Evolutionary conservation across 169 alveolate species (phyloP).

Genomic region (Eimeria brunetti): DNA sequence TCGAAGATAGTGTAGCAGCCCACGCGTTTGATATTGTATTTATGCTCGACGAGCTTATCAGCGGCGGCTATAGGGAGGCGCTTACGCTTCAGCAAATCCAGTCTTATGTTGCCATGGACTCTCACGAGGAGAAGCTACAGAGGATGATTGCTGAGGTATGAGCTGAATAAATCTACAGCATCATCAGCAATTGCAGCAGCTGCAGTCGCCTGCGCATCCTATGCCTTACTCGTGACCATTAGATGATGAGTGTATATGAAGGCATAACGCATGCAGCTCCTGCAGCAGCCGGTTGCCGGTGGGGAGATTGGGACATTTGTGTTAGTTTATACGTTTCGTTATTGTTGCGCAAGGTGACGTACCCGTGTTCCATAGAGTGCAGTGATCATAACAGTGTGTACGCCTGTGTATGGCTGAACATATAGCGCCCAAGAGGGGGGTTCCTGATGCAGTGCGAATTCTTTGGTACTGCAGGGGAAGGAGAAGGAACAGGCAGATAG

Average conservation of each 20-base stretch:
- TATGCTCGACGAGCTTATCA: slow-evolving; percentile 92
- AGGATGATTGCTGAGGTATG: slow-evolving; percentile 69
- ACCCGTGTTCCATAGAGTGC: not conserved
- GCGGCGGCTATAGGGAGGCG: slow-evolving; percentile 91
- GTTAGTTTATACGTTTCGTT: not conserved
- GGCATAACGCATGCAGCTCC: not conserved
- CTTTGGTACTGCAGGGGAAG: slow-evolving; percentile 58
- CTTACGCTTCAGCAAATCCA: slow-evolving; percentile 92
- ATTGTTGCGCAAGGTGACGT: not conserved
- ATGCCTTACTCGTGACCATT: not conserved
- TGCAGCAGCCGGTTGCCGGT: not conserved
- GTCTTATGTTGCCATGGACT: slow-evolving; percentile 94
- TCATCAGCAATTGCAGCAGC: not conserved
- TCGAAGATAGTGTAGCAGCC: slow-evolving; percentile 88
- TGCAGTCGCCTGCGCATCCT: not conserved
- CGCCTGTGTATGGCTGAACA: not conserved
- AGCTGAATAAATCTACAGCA: not conserved
- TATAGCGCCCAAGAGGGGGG: not conserved
- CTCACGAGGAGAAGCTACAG: slow-evolving; percentile 91
- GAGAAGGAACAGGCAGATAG: slow-evolving; percentile 77
- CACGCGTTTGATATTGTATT: slow-evolving; percentile 92
- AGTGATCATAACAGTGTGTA: not conserved
- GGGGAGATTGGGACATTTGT: not conserved
- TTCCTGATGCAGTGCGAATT: not conserved
- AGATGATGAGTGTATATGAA: not conserved